Conservation (phyloP, 2,329 filamentous ascomycete genomes). For the Microcyclosporella mali region DNA sequence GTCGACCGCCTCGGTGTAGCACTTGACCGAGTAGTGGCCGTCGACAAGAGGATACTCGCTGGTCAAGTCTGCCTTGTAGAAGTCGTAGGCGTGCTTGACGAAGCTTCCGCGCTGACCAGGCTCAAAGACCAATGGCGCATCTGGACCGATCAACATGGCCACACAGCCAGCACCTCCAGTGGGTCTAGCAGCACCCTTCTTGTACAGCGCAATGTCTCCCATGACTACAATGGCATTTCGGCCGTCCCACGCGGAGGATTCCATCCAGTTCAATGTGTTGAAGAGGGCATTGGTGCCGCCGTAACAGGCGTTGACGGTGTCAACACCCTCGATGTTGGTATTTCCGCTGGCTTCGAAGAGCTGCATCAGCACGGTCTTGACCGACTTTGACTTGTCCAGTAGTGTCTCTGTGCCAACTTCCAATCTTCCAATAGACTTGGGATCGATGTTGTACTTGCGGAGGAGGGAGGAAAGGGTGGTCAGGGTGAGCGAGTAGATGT, state of each 20-base stretch:
- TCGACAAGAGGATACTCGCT: constrained; percentile 50
- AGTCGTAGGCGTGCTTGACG: constrained; percentile 49
- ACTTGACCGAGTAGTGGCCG: constrained; percentile 48
- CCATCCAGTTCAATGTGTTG: constrained; percentile 50
- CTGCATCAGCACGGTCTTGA: constrained; percentile 51
- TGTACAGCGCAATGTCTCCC: constrained; percentile 50
- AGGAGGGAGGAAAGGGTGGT: constrained; percentile 48
- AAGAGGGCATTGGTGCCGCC: constrained; percentile 50
- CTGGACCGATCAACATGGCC: constrained; percentile 48
- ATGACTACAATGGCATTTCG: constrained; percentile 48
- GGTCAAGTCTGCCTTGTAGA: constrained; percentile 51
- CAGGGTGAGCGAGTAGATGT: constrained; percentile 50
- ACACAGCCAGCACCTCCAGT: constrained; percentile 50
- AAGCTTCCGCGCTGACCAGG: constrained; percentile 46
- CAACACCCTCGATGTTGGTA: constrained; percentile 49
- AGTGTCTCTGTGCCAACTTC: constrained; percentile 51
- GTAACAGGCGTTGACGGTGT: constrained; percentile 51
- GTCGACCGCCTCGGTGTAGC: constrained; percentile 49
- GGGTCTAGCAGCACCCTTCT: constrained; percentile 48
- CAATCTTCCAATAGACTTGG: constrained; percentile 46
- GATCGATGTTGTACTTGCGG: constrained; percentile 48
- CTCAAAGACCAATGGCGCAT: constrained; percentile 47
- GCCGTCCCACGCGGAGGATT: constrained; percentile 50
- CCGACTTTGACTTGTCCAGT: constrained; percentile 51
- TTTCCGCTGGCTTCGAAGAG: constrained; percentile 48